Percentiles rank a stretch among this genome's conserved stretches.
Evolutionary conservation across 1,139 yeast genomes (phyloP).

Genomic region (Saccharomyces hybrid): DNA sequence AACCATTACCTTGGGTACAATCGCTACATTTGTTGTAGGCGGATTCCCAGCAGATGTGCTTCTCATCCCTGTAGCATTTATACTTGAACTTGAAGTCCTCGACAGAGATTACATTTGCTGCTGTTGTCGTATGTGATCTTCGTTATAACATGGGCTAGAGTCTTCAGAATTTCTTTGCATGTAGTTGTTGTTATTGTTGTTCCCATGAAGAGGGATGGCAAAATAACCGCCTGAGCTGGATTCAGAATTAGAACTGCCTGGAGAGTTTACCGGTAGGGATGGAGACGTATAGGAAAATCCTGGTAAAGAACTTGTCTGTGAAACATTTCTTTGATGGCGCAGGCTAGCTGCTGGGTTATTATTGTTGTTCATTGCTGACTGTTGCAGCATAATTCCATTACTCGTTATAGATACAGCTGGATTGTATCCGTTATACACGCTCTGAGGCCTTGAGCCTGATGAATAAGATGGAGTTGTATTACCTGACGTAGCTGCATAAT

Average conservation of each 20-base stretch:
- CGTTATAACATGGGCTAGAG: conserved; percentile 12
- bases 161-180: conserved; percentile 13
- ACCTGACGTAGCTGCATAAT: conserved; percentile 1
- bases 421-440: not conserved
- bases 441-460: conserved; percentile 6
- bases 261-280: conserved; percentile 17
- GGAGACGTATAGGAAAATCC: conserved; percentile 3
- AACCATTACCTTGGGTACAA: conserved; percentile 21
- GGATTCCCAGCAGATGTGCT: not conserved
- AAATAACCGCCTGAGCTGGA: conserved; percentile 31
- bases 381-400: conserved; percentile 13
- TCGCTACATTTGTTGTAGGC: not conserved
- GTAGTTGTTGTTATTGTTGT: conserved; percentile 6
- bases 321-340: conserved; percentile 4
- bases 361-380: conserved; percentile 8
- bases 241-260: conserved; percentile 23
- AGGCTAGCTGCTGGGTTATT: conserved; percentile 3
- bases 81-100: conserved; percentile 5
- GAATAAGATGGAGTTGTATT: conserved; percentile 3
- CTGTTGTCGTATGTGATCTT: conserved; percentile 5
- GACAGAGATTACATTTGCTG: conserved; percentile 5
- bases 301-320: not conserved
- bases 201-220: conserved; percentile 23
- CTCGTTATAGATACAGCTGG: conserved; percentile 9
- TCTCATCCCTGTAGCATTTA: conserved; percentile 4